Percentiles rank a stretch among this genome's conserved stretches.
phyloP scores from a whole-genome alignment of 192 early-diverging fungal species.

The Dissophora ornata region DNA sequence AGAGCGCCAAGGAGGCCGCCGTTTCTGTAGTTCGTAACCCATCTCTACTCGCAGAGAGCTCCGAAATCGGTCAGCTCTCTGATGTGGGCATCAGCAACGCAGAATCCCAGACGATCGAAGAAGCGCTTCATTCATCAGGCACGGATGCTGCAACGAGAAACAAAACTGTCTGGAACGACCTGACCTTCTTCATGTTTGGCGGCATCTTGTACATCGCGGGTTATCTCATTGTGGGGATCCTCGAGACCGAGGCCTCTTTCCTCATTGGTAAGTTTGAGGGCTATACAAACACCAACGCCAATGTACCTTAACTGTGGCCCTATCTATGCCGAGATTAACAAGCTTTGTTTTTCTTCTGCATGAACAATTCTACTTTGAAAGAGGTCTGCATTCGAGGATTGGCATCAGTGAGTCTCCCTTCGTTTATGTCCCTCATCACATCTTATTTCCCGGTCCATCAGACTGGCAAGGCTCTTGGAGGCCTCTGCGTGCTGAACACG shows the following conservation, averaged over 20 bases:
- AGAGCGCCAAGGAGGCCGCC: not conserved
- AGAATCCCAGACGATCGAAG: not conserved
- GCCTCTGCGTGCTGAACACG: conserved; percentile 22
- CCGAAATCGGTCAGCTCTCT: not conserved
- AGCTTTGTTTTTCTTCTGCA: not conserved
- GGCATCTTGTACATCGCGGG: not conserved
- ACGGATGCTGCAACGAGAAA: not conserved
- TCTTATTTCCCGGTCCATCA: conserved; percentile 32
- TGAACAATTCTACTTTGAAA: not conserved
- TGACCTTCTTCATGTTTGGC: conserved; percentile 43
- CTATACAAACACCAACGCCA: no score
- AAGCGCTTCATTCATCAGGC: not conserved
- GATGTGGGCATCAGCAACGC: not conserved
- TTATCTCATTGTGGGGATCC: conserved; percentile 14
- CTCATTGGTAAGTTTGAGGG: conserved; percentile 29
- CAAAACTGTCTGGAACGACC: conserved; percentile 5
- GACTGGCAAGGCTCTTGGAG: conserved; percentile 35
- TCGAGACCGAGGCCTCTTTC: conserved; percentile 4
- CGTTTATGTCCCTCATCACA: conserved; percentile 31
- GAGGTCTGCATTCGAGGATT: conserved; percentile 21
- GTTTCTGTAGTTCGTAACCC: no score
- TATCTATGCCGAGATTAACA: no score
- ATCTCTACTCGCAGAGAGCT: not conserved
- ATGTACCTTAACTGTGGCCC: no score
- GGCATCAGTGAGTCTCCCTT: conserved; percentile 18